Evolutionary conservation across 192 early-diverging fungal genomes (phyloP).

Genomic region (Dispira simplex): DNA sequence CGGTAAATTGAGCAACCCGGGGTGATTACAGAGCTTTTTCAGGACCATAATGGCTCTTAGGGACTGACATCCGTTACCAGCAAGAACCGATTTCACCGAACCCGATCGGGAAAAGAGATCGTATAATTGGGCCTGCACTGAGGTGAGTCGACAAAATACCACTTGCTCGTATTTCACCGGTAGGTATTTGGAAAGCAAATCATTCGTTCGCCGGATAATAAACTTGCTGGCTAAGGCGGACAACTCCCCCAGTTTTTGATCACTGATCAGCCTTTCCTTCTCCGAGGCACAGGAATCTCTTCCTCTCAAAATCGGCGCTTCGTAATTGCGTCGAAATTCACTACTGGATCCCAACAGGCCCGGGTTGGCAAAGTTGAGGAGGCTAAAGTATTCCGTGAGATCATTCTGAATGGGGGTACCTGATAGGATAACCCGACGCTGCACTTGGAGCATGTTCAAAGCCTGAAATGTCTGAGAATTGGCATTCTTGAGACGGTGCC

Average conservation of each 20-base stretch:
- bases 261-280: constrained; percentile 55
- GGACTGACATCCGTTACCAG: constrained; percentile 51
- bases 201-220: constrained; percentile 94
- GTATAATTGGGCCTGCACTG: constrained; percentile 69
- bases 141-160: constrained; percentile 79
- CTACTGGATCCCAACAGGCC: constrained; percentile 68
- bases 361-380: constrained; percentile 93
- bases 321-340: constrained; percentile 88
- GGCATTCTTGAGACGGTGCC: constrained; percentile 88
- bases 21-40: constrained; percentile 97
- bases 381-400: constrained; percentile 81
- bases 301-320: constrained; percentile 86
- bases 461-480: constrained; percentile 68
- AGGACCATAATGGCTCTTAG: constrained; percentile 80
- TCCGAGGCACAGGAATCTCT: constrained; percentile 82
- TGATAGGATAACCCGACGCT: constrained; percentile 84
- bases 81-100: constrained; percentile 20
- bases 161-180: constrained; percentile 97
- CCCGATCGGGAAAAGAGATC: constrained; percentile 60
- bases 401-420: constrained; percentile 95
- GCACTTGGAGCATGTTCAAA: constrained; percentile 71
- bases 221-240: constrained; percentile 80
- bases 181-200: constrained; percentile 91
- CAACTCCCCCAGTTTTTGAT: constrained; percentile 74
- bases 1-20: constrained; percentile 63